Base-by-base conservation (phyloP, 441 rosid species). In the Mallotus repandus region DNA sequence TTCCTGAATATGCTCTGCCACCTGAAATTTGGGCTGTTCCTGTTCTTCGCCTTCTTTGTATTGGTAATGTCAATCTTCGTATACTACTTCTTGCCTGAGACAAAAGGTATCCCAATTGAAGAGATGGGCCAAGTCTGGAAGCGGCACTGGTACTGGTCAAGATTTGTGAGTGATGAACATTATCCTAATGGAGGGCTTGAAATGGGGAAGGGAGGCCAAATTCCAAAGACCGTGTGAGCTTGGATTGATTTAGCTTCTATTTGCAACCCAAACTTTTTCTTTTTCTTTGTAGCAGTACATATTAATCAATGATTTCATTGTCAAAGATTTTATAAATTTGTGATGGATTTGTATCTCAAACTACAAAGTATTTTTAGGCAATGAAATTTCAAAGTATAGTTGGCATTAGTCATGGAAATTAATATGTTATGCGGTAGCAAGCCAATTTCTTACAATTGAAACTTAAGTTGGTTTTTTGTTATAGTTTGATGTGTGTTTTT, bases 41-140 rank as follows among this genome's bases (percentile, higher is more conserved):
- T 94, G 41, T 84, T 94, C 88, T 90, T 92, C 6, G 97, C 86
- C 2, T 85, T 88, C 84, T 92, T 85, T 35, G 95, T 92, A 76
- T 25, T 84, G 45, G 6, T 88, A 19, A 92, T 94, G 98, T 80
- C 97, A 4, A 16, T 86, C 29, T 92, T 88, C 12, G 22, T 94
- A 8, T 89, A 66, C 82, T 63, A 56, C 52, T 90, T 92, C 89
- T 49, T 94, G 74, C 98, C 97, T 0, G 98, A 94, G 81, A 94
- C 98, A 0, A 94, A 91, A 80, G 89, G 92, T 0, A 86, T 94
- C 6, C 94, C 97, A 0, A 90, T 92, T 15, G 97, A 94, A 77
- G 97, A 94, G 79, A 90, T 92, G 97, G 71, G 77, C 16, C 78
- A 10, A 21, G 93, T 92, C 0, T 94, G 97, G 98, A 88, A 70